Conservation (phyloP, 2,329 filamentous ascomycete species). For the Colletotrichum sp. region DNA sequence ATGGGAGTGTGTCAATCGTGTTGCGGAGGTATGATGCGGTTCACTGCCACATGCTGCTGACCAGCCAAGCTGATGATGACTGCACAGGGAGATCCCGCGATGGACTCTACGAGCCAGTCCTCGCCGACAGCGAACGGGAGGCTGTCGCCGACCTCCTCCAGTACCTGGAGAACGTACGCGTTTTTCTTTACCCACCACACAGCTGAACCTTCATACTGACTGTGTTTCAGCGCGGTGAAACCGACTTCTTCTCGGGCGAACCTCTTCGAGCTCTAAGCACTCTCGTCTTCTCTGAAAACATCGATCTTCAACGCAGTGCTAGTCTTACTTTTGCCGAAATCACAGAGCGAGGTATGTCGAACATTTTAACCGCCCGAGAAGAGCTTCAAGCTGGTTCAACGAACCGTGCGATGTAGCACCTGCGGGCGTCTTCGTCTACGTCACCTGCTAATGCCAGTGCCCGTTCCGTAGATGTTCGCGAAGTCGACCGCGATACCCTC, state of each 20-base stretch:
- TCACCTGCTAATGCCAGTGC: neutral
- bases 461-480: slow-evolving; percentile 79
- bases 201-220: slow-evolving; percentile 31
- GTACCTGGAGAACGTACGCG: slow-evolving; percentile 91
- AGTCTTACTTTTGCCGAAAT: slow-evolving; percentile 99
- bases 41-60: neutral
- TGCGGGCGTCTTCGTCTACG: neutral
- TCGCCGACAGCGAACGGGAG: slow-evolving; percentile 95
- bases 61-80: slow-evolving; percentile 1
- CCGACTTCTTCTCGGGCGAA: slow-evolving; percentile 97
- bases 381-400: neutral
- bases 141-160: slow-evolving; percentile 94
- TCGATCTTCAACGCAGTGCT: slow-evolving; percentile 95
- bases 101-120: slow-evolving; percentile 82
- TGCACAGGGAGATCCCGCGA: slow-evolving; percentile 74
- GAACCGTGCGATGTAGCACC: neutral
- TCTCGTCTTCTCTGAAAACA: slow-evolving; percentile 97
- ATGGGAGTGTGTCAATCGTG: slow-evolving; percentile 70
- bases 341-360: slow-evolving; percentile 84
- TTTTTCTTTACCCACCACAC: neutral
- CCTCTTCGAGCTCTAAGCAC: slow-evolving; percentile 93
- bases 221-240: slow-evolving; percentile 79
- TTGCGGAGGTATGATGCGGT: slow-evolving; percentile 54
- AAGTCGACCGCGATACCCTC: slow-evolving; percentile 93
- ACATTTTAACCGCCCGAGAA: neutral